These are phyloP conservation scores for Blepharisma stoltei DNA, from an alignment of 73 alveolate genomes.

Conservation along the genomic window DNA sequence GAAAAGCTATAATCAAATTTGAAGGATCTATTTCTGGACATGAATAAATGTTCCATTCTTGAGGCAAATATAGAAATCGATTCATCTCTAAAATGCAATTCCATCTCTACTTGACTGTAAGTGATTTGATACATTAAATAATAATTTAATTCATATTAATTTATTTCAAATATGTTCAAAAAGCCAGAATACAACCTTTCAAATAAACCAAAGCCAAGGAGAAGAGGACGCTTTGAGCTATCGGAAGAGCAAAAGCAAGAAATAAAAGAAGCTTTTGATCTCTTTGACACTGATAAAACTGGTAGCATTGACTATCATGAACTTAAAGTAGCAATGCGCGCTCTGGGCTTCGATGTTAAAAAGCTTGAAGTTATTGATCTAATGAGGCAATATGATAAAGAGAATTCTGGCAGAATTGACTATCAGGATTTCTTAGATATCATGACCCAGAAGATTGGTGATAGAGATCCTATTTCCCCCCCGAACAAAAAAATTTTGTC, in stretches of 20 bases:
- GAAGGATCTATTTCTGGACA: too few relatives aligned
- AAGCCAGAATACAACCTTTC: constrained; percentile 19
- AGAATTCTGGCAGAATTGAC: constrained; percentile 76
- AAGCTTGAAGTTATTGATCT: constrained; percentile 79
- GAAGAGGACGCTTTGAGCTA: constrained; percentile 28
- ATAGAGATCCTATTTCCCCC: constrained; percentile 97
- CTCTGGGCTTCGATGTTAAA: constrained; percentile 88
- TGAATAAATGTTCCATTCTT: too few relatives aligned
- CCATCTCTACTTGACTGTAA: too few relatives aligned
- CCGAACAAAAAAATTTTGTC: too few relatives aligned
- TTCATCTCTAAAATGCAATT: too few relatives aligned
- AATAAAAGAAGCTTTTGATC: constrained; percentile 96
- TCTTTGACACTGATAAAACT: constrained; percentile 96
- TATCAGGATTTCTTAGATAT: constrained; percentile 82
- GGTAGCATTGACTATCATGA: constrained; percentile 99
- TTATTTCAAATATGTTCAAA: not conserved
- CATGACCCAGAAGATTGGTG: constrained; percentile 89
- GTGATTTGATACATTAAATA: too few relatives aligned
- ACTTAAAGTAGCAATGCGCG: constrained; percentile 93
- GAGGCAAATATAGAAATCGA: too few relatives aligned
- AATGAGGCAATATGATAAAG: constrained; percentile 88
- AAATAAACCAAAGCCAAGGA: constrained; percentile 8
- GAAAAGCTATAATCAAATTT: too few relatives aligned
- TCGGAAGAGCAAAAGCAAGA: constrained; percentile 67
- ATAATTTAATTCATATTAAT: too few relatives aligned